Evolutionary conservation across 2,329 filamentous ascomycete genomes (phyloP).

Genomic region (Epichloe hybrida): DNA sequence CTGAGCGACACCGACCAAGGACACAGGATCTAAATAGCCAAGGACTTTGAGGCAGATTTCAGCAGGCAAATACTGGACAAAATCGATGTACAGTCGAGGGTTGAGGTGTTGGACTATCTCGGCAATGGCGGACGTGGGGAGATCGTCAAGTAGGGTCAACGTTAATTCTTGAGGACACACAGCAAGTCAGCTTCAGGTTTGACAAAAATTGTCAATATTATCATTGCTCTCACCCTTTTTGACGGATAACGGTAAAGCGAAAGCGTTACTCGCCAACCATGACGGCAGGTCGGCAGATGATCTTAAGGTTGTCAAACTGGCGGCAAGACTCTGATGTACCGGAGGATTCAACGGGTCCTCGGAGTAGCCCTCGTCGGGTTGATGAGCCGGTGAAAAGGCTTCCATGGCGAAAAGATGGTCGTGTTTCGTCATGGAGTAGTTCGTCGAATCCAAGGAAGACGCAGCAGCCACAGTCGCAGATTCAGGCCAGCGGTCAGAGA

Average conservation of each 20-base stretch:
- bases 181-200: constrained; percentile 7
- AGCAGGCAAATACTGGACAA: constrained; percentile 69
- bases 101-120: constrained; percentile 69
- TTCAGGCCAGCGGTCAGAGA: background rate
- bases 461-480: background rate
- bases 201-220: constrained; percentile 19
- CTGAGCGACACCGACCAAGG: constrained; percentile 64
- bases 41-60: constrained; percentile 88
- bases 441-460: background rate
- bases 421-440: constrained; percentile 14
- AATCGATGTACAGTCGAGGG: constrained; percentile 84
- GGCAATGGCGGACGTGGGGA: constrained; percentile 69
- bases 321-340: constrained; percentile 19
- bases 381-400: constrained; percentile 35
- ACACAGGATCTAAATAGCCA: constrained; percentile 68
- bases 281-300: constrained; percentile 31
- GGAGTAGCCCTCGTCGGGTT: constrained; percentile 77
- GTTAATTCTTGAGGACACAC: constrained; percentile 50
- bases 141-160: constrained; percentile 60
- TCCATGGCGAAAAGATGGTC: constrained; percentile 24
- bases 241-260: constrained; percentile 32
- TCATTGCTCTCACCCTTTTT: constrained; percentile 20
- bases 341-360: constrained; percentile 51
- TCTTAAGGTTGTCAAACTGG: constrained; percentile 20
- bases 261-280: constrained; percentile 37